Conservation (phyloP, 2,329 filamentous ascomycete genomes). For the Xylariaceae sp. region DNA sequence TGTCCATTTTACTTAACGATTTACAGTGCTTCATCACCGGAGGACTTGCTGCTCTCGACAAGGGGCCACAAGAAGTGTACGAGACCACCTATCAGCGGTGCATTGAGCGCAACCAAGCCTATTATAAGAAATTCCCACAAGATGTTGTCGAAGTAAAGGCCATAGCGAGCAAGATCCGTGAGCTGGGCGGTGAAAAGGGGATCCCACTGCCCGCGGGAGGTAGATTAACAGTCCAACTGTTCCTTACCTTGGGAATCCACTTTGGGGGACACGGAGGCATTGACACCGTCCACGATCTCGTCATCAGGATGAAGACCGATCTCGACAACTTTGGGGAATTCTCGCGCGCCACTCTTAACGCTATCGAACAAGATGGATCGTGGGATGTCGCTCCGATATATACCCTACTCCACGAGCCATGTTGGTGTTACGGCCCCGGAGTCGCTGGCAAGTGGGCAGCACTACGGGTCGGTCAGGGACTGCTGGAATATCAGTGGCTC, state of each 20-base stretch:
- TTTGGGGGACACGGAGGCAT: constrained; percentile 79
- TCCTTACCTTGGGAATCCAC: constrained; percentile 71
- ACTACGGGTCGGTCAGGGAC: constrained; percentile 53
- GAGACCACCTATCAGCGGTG: constrained; percentile 66
- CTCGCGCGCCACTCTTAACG: constrained; percentile 64
- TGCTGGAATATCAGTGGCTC: constrained; percentile 51
- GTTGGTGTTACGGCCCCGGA: constrained; percentile 70
- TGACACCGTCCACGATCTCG: constrained; percentile 67
- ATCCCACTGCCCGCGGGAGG: constrained; percentile 69
- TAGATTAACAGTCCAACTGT: constrained; percentile 64
- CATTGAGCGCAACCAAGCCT: constrained; percentile 67
- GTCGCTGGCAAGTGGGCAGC: constrained; percentile 72
- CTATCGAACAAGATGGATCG: constrained; percentile 61
- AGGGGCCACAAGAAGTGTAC: constrained; percentile 72
- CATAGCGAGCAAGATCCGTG: constrained; percentile 61
- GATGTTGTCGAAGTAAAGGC: constrained; percentile 66
- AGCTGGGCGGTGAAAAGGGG: constrained; percentile 44
- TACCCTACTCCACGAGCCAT: constrained; percentile 79
- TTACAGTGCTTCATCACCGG: constrained; percentile 80
- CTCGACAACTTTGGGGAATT: constrained; percentile 73
- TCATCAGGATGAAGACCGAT: constrained; percentile 68
- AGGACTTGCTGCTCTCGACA: constrained; percentile 73
- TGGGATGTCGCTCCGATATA: constrained; percentile 82
- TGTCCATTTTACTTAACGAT: too few relatives aligned
- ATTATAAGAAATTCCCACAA: constrained; percentile 81